These are phyloP conservation scores for rapeseed (Brassica napus) DNA, from an alignment of 345 rosid genomes.

Conservation along the genomic window DNA sequence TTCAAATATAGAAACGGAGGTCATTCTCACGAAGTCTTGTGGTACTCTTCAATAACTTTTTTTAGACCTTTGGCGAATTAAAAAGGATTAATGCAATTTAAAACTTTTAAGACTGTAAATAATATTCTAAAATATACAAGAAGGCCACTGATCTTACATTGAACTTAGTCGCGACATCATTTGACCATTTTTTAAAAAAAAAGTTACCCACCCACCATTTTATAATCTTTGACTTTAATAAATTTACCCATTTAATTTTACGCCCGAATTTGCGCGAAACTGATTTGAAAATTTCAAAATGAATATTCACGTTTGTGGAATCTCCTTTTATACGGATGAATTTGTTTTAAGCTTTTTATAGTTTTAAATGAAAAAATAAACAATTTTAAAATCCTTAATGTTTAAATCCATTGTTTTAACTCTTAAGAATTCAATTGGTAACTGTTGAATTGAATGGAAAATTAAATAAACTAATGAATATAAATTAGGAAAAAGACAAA, in stretches of 20 bases:
- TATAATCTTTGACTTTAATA: slow-evolving; percentile 23
- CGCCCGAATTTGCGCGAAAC: slow-evolving; percentile 8
- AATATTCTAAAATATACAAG: neutral
- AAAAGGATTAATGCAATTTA: slow-evolving; percentile 12
- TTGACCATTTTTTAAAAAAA: slow-evolving; percentile 18
- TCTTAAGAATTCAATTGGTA: no score
- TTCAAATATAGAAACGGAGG: no score
- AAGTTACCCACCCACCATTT: slow-evolving; percentile 28
- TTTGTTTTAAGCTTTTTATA: neutral
- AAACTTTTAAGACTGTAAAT: neutral
- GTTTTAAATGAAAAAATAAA: neutral
- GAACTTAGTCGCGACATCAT: slow-evolving; percentile 32
- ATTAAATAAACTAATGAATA: no score
- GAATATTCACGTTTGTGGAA: slow-evolving; percentile 26
- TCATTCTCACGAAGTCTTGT: no score
- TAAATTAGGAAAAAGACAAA: no score
- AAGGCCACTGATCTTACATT: slow-evolving; percentile 32
- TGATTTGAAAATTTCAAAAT: neutral
- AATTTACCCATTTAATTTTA: slow-evolving; percentile 17
- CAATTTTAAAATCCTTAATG: no score
- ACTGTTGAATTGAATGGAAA: no score
- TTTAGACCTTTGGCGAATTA: slow-evolving; percentile 23
- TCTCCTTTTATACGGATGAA: slow-evolving; percentile 6
- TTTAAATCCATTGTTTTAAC: no score
- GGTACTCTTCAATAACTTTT: neutral